Evolutionary conservation across 2,329 filamentous ascomycete species (phyloP).

Genomic region (Monilinia laxa): DNA sequence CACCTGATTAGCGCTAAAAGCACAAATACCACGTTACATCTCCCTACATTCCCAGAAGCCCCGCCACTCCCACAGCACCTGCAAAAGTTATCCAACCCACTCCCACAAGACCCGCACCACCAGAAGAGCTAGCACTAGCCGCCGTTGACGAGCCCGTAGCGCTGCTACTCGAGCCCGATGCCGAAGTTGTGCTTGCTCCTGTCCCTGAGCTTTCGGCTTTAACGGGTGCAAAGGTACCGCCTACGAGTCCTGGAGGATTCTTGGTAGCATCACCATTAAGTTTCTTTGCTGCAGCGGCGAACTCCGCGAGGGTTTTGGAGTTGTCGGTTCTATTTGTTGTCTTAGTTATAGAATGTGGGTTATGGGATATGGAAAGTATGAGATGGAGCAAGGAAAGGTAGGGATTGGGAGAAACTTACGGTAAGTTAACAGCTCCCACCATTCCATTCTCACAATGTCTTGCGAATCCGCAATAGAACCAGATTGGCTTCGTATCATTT

Average conservation of each 20-base stretch:
- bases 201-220: background rate
- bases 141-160: background rate
- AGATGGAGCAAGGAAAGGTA: background rate
- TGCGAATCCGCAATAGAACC: conserved; percentile 46
- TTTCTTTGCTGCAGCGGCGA: conserved; percentile 2
- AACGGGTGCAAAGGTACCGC: background rate
- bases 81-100: conserved; percentile 8
- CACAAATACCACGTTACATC: too few species aligned
- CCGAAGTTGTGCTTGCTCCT: background rate
- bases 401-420: conserved; percentile 28
- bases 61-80: conserved; percentile 3
- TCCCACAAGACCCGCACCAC: background rate
- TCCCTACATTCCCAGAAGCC: conserved; percentile 2
- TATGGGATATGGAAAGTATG: background rate
- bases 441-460: conserved; percentile 47
- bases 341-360: background rate
- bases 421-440: conserved; percentile 46
- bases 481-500: conserved; percentile 45
- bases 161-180: conserved; percentile 1
- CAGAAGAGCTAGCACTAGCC: background rate
- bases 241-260: background rate
- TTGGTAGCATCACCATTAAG: background rate
- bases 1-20: background rate
- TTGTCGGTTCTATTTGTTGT: background rate
- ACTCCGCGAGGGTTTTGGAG: background rate